Evolutionary conservation across 2,329 filamentous ascomycete genomes (phyloP).

Genomic region (Claviceps spartinae): DNA sequence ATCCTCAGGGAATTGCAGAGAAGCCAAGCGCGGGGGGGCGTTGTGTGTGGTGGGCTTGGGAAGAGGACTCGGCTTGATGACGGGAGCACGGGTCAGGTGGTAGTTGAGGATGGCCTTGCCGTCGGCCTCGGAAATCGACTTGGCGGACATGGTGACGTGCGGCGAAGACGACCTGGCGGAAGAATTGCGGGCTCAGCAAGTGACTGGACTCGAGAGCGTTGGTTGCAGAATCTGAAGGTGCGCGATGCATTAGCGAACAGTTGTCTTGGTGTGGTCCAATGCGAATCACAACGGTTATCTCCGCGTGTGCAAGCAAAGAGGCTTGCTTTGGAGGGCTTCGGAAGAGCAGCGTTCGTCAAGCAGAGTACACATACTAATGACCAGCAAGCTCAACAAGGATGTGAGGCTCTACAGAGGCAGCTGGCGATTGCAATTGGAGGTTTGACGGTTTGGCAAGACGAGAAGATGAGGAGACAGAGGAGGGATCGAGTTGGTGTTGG

Average conservation of each 20-base stretch:
- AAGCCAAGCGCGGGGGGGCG: conserved; percentile 77
- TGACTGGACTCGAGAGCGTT: neutral
- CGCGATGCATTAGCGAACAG: conserved; percentile 1
- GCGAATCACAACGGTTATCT: neutral
- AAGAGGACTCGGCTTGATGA: conserved; percentile 96
- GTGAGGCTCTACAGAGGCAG: neutral
- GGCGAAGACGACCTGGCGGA: conserved; percentile 11
- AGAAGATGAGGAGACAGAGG: neutral
- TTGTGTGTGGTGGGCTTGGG: conserved; percentile 78
- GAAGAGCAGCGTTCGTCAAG: neutral
- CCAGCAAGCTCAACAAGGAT: conserved; percentile 6
- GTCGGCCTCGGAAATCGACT: conserved; percentile 96
- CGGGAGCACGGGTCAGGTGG: conserved; percentile 91
- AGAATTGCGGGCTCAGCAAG: neutral
- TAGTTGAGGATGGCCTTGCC: conserved; percentile 99
- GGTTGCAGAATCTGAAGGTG: neutral
- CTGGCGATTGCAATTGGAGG: conserved; percentile 4
- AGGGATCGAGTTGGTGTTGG: neutral
- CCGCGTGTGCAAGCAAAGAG: neutral
- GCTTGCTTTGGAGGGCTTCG: neutral
- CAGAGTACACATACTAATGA: conserved; percentile 6
- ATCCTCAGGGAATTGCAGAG: conserved; percentile 85
- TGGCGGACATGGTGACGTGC: conserved; percentile 42
- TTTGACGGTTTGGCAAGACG: neutral
- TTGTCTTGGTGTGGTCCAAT: neutral